Evolutionary conservation across 23 red algal species (phyloP), one percentile per base, ranked within the genome.

Genomic region (Gracilaria domingensis): DNA sequence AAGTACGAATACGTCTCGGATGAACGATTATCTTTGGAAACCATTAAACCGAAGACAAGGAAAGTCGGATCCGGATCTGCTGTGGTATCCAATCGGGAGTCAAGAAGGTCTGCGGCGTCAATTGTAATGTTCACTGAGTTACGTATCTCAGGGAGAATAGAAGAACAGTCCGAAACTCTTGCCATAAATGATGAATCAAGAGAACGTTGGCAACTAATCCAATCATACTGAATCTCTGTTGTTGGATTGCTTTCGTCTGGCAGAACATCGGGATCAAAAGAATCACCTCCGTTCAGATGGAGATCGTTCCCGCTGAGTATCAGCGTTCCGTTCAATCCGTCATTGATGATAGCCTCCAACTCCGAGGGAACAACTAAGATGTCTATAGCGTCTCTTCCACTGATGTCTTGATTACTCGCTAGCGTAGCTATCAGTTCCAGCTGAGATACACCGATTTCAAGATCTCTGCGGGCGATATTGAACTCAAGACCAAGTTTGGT

Each of bases 401-500:
- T 62, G n/a, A 89, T 66, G 13, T 66, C 40, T 9, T 69, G 66
- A 30, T 79, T 80, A 2, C 33, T 54, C 21, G 26, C 53, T 8
- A 89, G 69, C 13, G 55, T 75, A 45, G 61, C 86, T 24, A 69
- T 60, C 12, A 89, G 86, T 49, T 60, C 55, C 30, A 89, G 40
- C 42, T 24, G 24, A 5, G 69, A 54, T 32, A 40, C 44, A 18
- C 86, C 86, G 18, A 89, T 51, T 37, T 30, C 42, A 49, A 89
- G 72, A 80, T 89, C 86, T 66, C 21, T 57, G 32, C 86, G 69
- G 7, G 86, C 86, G 33, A 89, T 89, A 42, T 89, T 79, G 36
- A 89, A 89, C 75, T 89, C 86, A 50, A 89, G 86, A 8, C 86
- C 86, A 57, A 89, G 53, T 42, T 89, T 67, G 17, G 86, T 89